Base-by-base conservation (phyloP, 2,329 filamentous ascomycete genomes). In the Aschersonia sp. region DNA sequence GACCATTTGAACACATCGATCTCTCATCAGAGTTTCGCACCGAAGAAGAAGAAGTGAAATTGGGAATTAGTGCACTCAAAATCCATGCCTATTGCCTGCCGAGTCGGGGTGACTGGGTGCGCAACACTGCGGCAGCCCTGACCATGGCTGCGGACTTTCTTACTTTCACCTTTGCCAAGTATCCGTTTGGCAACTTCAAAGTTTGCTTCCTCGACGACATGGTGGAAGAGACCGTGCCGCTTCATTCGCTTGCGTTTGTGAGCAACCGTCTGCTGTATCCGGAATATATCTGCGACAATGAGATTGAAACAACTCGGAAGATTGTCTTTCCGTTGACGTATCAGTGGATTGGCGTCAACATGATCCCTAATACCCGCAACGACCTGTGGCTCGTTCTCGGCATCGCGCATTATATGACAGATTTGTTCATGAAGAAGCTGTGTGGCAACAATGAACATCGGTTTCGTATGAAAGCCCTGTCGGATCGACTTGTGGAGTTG, bases 371-470 rank as follows among this genome's bases (percentile, higher is more conserved):
- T 58, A 80, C 83, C 41, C 78, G 81, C 14, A 74, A 75, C 46
- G 92, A 98, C 62, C 79, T 81, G 47, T 98, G 92, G 92, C 80
- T 94, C 22, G 83, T 90, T 10, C 76, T 92, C 47, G 94, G 90
- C 11, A 83, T 94, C 44, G 85, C 90, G 1, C 89, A 90, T 69
- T 98, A 87, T 68, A 94, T 98, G 76, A 88, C 90, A 1, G 90
- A 95, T 56, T 75, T 87, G 4, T 95, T 94, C 64, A 86, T 97
- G 76, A 87, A 83, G 61, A 83, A 81, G 54, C 72, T 98, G 3
- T 94, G 87, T 58, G 92, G 92, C 6, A 94, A 94, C 60, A 98
- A 98, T 60, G 87, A 95, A 57, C 92, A 95, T 61, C 77, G 88
- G 9, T 97, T 88, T 61, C 81, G 87, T 39, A 84, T 95, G 64